These are phyloP conservation scores for Stenogyne calaminthoides DNA, from an alignment of 305 asterid species.

Conservation along the genomic window DNA sequence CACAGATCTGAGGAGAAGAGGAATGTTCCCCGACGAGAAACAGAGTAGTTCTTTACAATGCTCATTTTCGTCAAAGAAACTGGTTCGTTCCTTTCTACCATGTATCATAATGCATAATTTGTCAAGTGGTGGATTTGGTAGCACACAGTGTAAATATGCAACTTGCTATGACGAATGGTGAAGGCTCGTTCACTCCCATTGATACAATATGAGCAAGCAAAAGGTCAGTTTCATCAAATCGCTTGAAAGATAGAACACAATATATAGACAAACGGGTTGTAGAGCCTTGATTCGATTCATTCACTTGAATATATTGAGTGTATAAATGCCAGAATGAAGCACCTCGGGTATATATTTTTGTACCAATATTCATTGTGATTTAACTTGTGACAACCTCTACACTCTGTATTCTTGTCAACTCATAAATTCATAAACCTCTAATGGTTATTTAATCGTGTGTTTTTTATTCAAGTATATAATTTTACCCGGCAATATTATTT, in stretches of 20 bases:
- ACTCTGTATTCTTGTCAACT: conserved; percentile 31
- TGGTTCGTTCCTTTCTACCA: conserved; percentile 38
- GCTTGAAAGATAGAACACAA: conserved; percentile 34
- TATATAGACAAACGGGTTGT: no score
- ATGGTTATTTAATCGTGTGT: not conserved
- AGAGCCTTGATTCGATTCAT: conserved; percentile 34
- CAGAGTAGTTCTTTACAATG: conserved; percentile 42
- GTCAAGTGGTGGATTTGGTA: conserved; percentile 20
- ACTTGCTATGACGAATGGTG: conserved; percentile 34
- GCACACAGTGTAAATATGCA: conserved; percentile 31
- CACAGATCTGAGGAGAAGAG: conserved; percentile 81
- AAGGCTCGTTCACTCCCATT: conserved; percentile 26
- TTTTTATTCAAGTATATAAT: not conserved
- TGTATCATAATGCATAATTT: conserved; percentile 7
- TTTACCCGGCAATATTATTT: not conserved
- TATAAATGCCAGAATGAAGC: conserved; percentile 28
- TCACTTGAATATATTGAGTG: conserved; percentile 31
- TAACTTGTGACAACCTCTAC: conserved; percentile 17
- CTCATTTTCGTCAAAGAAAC: conserved; percentile 32
- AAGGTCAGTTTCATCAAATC: conserved; percentile 37
- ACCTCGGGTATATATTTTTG: conserved; percentile 27
- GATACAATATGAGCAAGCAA: conserved; percentile 26
- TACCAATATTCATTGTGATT: conserved; percentile 37
- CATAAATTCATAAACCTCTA: conserved; percentile 29
- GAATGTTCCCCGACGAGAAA: conserved; percentile 43